Base-by-base conservation (phyloP, 2,329 filamentous ascomycete genomes). In the Leptosphaerulina australis region DNA sequence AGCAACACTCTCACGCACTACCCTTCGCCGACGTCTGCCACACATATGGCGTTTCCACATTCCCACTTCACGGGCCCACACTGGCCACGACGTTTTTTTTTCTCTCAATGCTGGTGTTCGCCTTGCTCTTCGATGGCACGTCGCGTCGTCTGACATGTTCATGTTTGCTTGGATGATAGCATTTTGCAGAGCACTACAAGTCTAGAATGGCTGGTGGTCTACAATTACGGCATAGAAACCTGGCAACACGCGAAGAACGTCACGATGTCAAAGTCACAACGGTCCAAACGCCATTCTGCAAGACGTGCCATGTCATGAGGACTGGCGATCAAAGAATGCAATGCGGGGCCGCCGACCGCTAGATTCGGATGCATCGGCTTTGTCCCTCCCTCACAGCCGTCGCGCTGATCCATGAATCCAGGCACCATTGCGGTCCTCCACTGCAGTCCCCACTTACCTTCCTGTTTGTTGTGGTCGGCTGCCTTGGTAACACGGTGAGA, bases 281-380 rank as follows among this genome's bases (percentile, higher is more conserved):
- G 43, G 55, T 58, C 38, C 55, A 56, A 51, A 59, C 50, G 33
- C 44, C 44, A 29, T 60, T 60, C 48, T 34, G 53, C 48, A 50
- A 57, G 46, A 53, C 52, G 44, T 39, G 56, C 38, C 53, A 54
- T 58, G 58, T 64, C 64, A 67, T 62, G 59, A 59, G 62, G 60
- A 40, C 54, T 24, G 64, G 44, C 55, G 63, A 68, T 69, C 62
- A 44, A 58, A 58, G 58, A 62, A 56, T 55, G 33, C 49, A 34
- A 24, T 44, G 49, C 49, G 49, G 59, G 60, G 62, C 58, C 57
- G 56, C 41, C 46, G 48, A 55, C 44, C 49, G 37, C 51, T 53
- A 59, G 39, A 55, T 46, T 59, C 60, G 55, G 59, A 53, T 55
- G 44, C 36, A 41, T 63, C 60, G 62, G 61, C 52, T 62, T 48